Conservation (phyloP, 2,329 filamentous ascomycete genomes). For the Hortaea sp. region DNA sequence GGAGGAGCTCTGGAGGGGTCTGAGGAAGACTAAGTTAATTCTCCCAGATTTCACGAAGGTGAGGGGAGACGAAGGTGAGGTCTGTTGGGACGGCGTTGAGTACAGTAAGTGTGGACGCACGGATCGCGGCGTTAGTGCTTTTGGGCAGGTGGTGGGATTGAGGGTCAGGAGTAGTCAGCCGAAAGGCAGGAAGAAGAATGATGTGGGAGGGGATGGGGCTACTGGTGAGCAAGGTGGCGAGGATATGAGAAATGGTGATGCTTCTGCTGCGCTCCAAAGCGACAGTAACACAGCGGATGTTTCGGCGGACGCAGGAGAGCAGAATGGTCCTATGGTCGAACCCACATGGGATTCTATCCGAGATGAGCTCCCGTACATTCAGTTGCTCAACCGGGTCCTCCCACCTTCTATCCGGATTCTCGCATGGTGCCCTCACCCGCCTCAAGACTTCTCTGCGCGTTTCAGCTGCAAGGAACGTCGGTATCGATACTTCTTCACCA, state of each 20-base stretch:
- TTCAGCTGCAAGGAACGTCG: slow-evolving; percentile 86
- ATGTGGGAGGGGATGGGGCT: slow-evolving; percentile 4
- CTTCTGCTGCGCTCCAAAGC: background rate
- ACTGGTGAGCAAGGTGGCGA: slow-evolving; percentile 5
- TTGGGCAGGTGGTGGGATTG: slow-evolving; percentile 86
- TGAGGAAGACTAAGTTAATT: slow-evolving; percentile 74
- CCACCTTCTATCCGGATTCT: slow-evolving; percentile 82
- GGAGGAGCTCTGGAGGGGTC: slow-evolving; percentile 84
- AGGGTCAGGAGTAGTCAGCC: slow-evolving; percentile 72
- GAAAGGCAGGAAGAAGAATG: slow-evolving; percentile 8
- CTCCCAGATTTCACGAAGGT: slow-evolving; percentile 44
- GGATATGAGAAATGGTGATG: slow-evolving; percentile 7
- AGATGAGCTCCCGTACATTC: slow-evolving; percentile 77
- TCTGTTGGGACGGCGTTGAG: slow-evolving; percentile 75
- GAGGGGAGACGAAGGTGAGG: slow-evolving; percentile 31
- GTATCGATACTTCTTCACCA: slow-evolving; percentile 97
- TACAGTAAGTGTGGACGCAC: slow-evolving; percentile 95
- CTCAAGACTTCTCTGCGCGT: slow-evolving; percentile 72
- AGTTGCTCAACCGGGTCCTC: slow-evolving; percentile 75
- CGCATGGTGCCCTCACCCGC: slow-evolving; percentile 83
- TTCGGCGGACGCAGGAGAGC: background rate
- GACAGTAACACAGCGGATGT: slow-evolving; percentile 3
- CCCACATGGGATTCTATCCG: slow-evolving; percentile 53
- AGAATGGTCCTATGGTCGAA: background rate
- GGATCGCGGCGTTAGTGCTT: slow-evolving; percentile 87